These are phyloP conservation scores for Colletotrichum sublineola DNA, from an alignment of 2,329 filamentous ascomycete genomes.

Conservation along the genomic window DNA sequence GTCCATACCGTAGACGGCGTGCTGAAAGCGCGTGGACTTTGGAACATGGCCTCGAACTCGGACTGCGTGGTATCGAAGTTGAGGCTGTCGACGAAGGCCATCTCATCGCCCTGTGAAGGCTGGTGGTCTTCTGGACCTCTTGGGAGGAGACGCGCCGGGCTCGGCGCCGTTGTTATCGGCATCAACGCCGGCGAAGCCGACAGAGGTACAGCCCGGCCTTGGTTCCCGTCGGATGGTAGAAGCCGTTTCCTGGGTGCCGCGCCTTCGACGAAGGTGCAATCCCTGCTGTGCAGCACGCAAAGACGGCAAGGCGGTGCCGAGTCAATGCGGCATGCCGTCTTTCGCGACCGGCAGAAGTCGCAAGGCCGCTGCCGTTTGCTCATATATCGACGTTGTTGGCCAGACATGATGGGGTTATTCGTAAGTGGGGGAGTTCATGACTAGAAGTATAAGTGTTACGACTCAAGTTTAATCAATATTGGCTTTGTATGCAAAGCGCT, in stretches of 20 bases:
- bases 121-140: not conserved
- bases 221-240: not conserved
- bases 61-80: conserved; percentile 36
- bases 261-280: conserved; percentile 59
- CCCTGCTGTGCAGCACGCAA: conserved; percentile 56
- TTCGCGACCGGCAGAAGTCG: conserved; percentile 60
- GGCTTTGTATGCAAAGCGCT: too few species aligned
- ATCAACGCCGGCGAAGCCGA: too few species aligned
- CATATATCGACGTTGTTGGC: conserved; percentile 42
- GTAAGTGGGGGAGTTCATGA: too few species aligned
- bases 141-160: not conserved
- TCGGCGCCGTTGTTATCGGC: not conserved
- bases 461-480: too few species aligned
- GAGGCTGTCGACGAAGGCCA: conserved; percentile 16
- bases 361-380: conserved; percentile 54
- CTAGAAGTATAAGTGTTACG: too few species aligned
- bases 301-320: conserved; percentile 57
- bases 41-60: conserved; percentile 36
- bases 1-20: not conserved
- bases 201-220: not conserved
- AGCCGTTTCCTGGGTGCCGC: conserved; percentile 41
- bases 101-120: not conserved
- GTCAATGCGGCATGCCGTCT: conserved; percentile 60
- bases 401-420: conserved; percentile 1
- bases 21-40: conserved; percentile 8